Evolutionary conservation across 129 eudicot genomes (phyloP), one percentile per base, ranked within the genome.

Genomic region (Ambrosia trifida): DNA sequence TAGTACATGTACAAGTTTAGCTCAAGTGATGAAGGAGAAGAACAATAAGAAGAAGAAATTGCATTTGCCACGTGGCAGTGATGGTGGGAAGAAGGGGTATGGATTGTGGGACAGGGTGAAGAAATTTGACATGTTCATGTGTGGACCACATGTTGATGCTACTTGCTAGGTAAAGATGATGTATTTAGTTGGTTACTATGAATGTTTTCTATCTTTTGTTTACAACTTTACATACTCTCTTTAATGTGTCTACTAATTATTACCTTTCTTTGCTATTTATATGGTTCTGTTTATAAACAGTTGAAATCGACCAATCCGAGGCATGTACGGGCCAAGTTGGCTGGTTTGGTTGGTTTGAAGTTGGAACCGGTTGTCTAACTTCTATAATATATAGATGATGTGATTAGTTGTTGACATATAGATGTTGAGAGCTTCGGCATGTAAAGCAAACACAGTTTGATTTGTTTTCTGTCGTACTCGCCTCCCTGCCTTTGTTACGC

Each of bases 61-160:
- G 28, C 11, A 57, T 4, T 11, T 11, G 56, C 66, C 72, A 54
- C 70, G 84, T 62, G 81, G 75, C 43, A 61, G 32, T 7, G 65
- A 76, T n/a, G 79, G 81, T 12, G 89, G 86, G 50, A 78, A 81
- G 76, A 77, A 54, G 78, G 83, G 46, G 65, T 64, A 62, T 58
- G 89, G 86, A 77, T 72, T 87, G 84, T 90, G 95, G 95, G 90
- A 76, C 61, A 78, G 78, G 74, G 58, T 87, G 64, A 90, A 83
- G 78, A 90, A 85, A 60, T 79, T 87, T 70, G 95, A 90, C 50
- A 64, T 87, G 88, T 80, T 90, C 46, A 68, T 76, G 74, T 90
- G 91, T 74, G 90, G 86, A 5, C 86, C 96, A n/a, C 75, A 80
- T 58, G 68, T 86, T 68, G 71, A 68, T 74, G 66, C 80, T 38